Evolutionary conservation across 1,139 yeast species (phyloP).

Genomic region (Hemisphaericaspora xylanilytica): DNA sequence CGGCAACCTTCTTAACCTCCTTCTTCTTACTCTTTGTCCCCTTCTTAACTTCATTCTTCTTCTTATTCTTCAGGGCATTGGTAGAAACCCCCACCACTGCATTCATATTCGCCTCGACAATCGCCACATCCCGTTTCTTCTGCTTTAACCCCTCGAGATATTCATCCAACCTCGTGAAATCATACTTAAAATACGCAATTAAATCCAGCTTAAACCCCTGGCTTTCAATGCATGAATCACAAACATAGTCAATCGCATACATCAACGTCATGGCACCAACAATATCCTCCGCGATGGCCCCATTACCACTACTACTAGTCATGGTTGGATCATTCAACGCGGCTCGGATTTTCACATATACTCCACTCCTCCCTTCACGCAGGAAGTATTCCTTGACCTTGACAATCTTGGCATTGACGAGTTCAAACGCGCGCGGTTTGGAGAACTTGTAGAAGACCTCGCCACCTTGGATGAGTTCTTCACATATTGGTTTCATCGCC

Average conservation of each 20-base stretch:
- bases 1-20: constrained; percentile 39
- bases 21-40: constrained; percentile 20
- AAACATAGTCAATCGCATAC: constrained; percentile 31
- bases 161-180: constrained; percentile 29
- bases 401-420: constrained; percentile 29
- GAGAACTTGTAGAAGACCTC: constrained; percentile 49
- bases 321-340: constrained; percentile 25
- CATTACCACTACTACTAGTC: constrained; percentile 6
- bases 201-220: constrained; percentile 17
- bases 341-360: constrained; percentile 15
- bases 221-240: constrained; percentile 25
- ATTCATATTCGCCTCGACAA: constrained; percentile 29
- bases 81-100: constrained; percentile 20
- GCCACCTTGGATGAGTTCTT: constrained; percentile 44
- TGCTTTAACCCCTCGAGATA: constrained; percentile 29
- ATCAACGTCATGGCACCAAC: constrained; percentile 21
- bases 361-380: constrained; percentile 7
- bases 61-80: constrained; percentile 12
- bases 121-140: constrained; percentile 26
- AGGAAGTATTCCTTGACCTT: constrained; percentile 26
- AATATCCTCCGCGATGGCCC: constrained; percentile 18
- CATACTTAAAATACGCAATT: constrained; percentile 14
- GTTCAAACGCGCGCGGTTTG: constrained; percentile 27
- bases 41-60: constrained; percentile 19
- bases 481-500: constrained; percentile 39